A percentile compares a stretch with the other conserved stretches of the same genome.
phyloP scores from a whole-genome alignment of 768 basidiomycete genomes.

The Kondoa malvinella region DNA sequence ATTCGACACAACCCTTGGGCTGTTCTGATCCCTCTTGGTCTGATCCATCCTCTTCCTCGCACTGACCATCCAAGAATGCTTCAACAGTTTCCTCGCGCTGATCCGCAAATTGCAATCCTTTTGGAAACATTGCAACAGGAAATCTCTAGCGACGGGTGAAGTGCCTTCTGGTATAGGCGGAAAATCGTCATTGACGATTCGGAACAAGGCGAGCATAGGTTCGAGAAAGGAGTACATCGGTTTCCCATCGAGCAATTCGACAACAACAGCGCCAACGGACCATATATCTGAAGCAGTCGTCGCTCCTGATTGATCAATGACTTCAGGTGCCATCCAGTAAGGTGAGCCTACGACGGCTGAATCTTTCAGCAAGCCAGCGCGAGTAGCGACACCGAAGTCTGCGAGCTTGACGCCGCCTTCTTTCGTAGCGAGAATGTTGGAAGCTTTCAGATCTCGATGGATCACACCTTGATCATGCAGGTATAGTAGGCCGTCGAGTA shows the following conservation, averaged over 20 bases:
- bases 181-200: constrained; percentile 94
- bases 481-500: constrained; percentile 85
- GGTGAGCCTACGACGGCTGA: constrained; percentile 92
- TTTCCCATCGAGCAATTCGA: constrained; percentile 76
- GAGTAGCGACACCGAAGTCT: constrained; percentile 89
- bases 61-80: constrained; percentile 90
- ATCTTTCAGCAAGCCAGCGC: constrained; percentile 57
- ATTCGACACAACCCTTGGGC: constrained; percentile 3
- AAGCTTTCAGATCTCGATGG: constrained; percentile 96
- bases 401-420: constrained; percentile 97
- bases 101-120: constrained; percentile 91
- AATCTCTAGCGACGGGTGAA: constrained; percentile 84
- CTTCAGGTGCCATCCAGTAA: constrained; percentile 99
- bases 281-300: constrained; percentile 96
- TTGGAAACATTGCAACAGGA: constrained; percentile 93
- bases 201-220: constrained; percentile 95
- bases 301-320: constrained; percentile 93
- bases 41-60: constrained; percentile 54
- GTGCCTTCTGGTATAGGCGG: constrained; percentile 93
- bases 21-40: constrained; percentile 3
- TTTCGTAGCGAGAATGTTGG: constrained; percentile 96
- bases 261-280: constrained; percentile 80
- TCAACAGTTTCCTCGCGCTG: constrained; percentile 75
- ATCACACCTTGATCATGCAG: constrained; percentile 99
- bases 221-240: constrained; percentile 91